Evolutionary conservation across 2,329 filamentous ascomycete genomes (phyloP), one percentile per base, ranked within the genome.

Genomic region (Pseudogymnoascus sp.): DNA sequence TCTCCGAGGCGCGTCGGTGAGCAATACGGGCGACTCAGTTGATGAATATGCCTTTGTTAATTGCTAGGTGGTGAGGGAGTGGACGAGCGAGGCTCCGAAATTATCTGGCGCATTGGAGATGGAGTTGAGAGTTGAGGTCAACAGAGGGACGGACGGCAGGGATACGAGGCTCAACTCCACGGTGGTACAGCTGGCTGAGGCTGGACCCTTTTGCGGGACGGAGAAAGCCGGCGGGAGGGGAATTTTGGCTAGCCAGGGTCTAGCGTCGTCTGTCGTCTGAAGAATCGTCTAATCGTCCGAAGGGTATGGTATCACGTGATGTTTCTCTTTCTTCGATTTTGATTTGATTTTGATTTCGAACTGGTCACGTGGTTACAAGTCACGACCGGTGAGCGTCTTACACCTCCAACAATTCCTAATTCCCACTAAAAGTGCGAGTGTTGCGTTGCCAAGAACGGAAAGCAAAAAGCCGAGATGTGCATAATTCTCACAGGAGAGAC

Each of bases 141-240:
- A 15, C 6, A 17, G 17, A 56, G 29, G 17, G n/a, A 19, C 29
- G 17, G n/a, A 19, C 29, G 29, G 50, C 50, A 56, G 50, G 50
- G 50, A 56, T 56, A 56, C 50, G 50, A 56, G 50, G 50, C 46
- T 56, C 50, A 56, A 10, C 7, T 29, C 26, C 2, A 53, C 4
- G n/a, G n/a, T n/a, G n/a, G n/a, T n/a, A n/a, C n/a, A n/a, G 4
- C 23, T 53, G 10, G 15, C 46, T 53, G 46, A 53, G 50, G 50
- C 50, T 56, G 50, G 50, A 56, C 50, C 46, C 50, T 21, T 56
- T 13, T 56, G 3, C n/a, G 29, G 50, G n/a, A 35, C 50, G 50
- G 50, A 56, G 50, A 56, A 56, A 35, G n/a, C 29, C 50, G 50
- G 29, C n/a, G 50, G 50, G 50, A 56, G 29, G 50, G 50, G 50